A percentile compares a stretch with the other conserved stretches of the same genome.
phyloP scores from a whole-genome alignment of 805 yeast genomes.

The Metschnikowia cerradonensis region DNA sequence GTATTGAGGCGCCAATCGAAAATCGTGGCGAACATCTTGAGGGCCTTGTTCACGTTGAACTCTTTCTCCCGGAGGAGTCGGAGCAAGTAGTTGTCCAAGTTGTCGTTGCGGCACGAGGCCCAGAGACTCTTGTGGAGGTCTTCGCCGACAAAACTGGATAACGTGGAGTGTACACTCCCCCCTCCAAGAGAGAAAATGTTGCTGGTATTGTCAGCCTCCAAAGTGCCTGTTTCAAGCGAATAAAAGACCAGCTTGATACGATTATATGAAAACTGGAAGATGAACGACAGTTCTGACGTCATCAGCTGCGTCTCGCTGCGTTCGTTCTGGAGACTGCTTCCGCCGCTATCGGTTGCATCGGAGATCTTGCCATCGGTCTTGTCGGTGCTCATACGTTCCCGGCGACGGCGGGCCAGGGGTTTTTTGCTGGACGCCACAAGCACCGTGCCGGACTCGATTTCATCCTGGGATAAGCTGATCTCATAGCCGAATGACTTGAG shows the following conservation, averaged over 20 bases:
- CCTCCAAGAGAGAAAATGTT: conserved; percentile 8
- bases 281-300: conserved; percentile 5
- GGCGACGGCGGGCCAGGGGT: not conserved
- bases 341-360: not conserved
- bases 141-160: conserved; percentile 8
- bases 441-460: conserved; percentile 1
- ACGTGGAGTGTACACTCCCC: conserved; percentile 4
- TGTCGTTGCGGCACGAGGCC: conserved; percentile 11
- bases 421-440: conserved; percentile 1
- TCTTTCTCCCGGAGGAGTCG: conserved; percentile 8
- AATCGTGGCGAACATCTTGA: conserved; percentile 9
- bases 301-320: not conserved
- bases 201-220: not conserved
- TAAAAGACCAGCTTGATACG: conserved; percentile 7
- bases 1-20: conserved; percentile 12
- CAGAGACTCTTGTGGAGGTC: conserved; percentile 14
- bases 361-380: too few relatives aligned
- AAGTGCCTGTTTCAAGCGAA: conserved; percentile 9
- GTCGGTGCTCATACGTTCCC: not conserved
- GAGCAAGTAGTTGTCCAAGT: conserved; percentile 10
- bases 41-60: conserved; percentile 5
- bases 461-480: conserved; percentile 1
- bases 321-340: not conserved
- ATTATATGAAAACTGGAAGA: conserved; percentile 4
- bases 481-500: conserved; percentile 14